Conservation (phyloP, 768 basidiomycete species). For the Mycena alexandri region DNA sequence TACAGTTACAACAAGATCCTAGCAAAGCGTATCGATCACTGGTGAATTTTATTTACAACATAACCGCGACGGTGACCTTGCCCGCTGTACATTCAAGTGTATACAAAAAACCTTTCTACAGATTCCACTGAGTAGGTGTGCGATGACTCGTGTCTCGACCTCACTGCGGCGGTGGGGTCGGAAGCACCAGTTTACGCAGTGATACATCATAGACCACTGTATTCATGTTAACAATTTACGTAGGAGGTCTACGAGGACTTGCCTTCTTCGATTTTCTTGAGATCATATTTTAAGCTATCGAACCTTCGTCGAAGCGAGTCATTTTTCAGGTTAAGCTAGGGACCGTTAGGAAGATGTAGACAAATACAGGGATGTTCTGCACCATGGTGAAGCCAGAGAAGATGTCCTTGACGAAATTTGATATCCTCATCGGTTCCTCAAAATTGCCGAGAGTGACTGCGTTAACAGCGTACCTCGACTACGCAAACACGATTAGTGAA, state of each 20-base stretch:
- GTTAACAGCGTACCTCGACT: conserved; percentile 87
- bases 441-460: conserved; percentile 87
- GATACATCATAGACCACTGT: conserved; percentile 90
- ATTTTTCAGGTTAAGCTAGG: conserved; percentile 85
- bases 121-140: too few species aligned
- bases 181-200: conserved; percentile 70
- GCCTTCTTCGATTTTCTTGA: conserved; percentile 93
- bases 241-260: conserved; percentile 32
- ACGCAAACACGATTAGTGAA: conserved; percentile 7
- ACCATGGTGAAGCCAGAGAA: conserved; percentile 91
- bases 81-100: too few species aligned
- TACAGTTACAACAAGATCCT: too few species aligned
- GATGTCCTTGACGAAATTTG: conserved; percentile 82
- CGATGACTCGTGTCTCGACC: background rate
- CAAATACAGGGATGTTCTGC: conserved; percentile 20
- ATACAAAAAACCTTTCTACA: too few species aligned
- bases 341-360: conserved; percentile 10
- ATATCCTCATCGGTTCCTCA: conserved; percentile 83
- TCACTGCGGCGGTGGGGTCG: conserved; percentile 27
- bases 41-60: too few species aligned
- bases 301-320: conserved; percentile 81
- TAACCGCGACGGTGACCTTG: too few species aligned
- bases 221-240: conserved; percentile 19
- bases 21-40: too few species aligned
- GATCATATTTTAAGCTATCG: conserved; percentile 87